Evolutionary conservation across 768 basidiomycete species (phyloP), one percentile per base, ranked within the genome.

Genomic region (Trichaptum fuscoviolaceum): DNA sequence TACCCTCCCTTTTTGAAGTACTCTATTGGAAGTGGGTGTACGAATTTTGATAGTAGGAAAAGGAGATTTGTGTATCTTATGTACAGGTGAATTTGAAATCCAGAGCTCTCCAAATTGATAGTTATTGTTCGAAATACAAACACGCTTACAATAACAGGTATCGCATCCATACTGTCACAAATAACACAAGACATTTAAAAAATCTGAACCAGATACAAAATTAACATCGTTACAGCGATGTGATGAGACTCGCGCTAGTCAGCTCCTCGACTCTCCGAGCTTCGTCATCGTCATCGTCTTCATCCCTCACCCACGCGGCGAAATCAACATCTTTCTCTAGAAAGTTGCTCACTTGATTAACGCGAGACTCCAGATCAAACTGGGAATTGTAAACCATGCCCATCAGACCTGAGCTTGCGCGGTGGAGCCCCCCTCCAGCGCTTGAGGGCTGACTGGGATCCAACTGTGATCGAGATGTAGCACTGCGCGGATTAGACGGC

Each of bases 241-340:
- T 3, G 15, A 15, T 12, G 20, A 52, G 20, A 20, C 42, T 52
- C 42, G 20, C 42, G 42, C 42, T 52, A 12, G 42, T 52, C 42
- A 52, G 15, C 20, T 52, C 42, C 42, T 52, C 42, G 3, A 52
- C 42, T 52, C 42, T 52, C 20, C 5, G 20, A 52, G 10, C 42
- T 52, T 52, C 42, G 42, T 36, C 57, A 27, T 67, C 63, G 27
- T 30, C 42, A 42, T 70, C 64, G 42, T 73, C 71, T 30, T 77
- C 79, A 69, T 83, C 81, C 58, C 73, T 79, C 70, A 85, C 69
- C 85, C 85, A 87, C 8, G 79, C 82, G 42, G 78, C 80, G 68
- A 82, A 85, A 68, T 87, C 86, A 4, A 87, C 80, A 67, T 88
- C 88, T 68, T 80, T 79, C 71, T 85, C 84, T 67, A 88, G 74